These are phyloP conservation scores for Lentinula lateritia DNA, from an alignment of 768 basidiomycete genomes.

Conservation along the genomic window DNA sequence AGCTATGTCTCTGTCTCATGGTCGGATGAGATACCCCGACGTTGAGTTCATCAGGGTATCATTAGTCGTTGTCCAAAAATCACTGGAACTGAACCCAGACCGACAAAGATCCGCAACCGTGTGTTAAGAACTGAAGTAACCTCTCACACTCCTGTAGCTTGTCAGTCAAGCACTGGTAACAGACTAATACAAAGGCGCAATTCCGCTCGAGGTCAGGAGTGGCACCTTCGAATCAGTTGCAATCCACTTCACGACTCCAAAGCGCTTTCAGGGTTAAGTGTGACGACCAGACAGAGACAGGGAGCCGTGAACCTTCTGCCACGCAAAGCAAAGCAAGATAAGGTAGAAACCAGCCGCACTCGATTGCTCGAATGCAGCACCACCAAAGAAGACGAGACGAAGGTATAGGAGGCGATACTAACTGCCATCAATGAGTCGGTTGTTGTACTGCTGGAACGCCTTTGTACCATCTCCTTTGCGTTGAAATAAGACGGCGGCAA, in stretches of 20 bases:
- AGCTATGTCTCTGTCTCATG: constrained; percentile 34
- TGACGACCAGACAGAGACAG: constrained; percentile 33
- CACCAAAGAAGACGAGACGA: constrained; percentile 33
- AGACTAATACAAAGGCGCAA: not conserved
- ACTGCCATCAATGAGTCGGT: constrained; percentile 99
- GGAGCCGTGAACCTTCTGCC: constrained; percentile 34
- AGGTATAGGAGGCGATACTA: constrained; percentile 69
- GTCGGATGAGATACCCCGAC: not conserved
- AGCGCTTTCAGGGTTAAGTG: not conserved
- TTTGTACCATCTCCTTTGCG: constrained; percentile 85
- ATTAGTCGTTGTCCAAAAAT: too few species aligned
- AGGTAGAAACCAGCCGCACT: constrained; percentile 5
- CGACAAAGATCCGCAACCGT: too few species aligned
- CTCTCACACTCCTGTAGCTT: not conserved
- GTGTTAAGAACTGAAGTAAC: too few species aligned
- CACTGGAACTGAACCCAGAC: too few species aligned
- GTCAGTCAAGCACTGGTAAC: not conserved
- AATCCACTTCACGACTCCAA: not conserved
- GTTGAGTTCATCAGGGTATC: not conserved
- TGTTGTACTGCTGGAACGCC: constrained; percentile 94
- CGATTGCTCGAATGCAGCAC: constrained; percentile 11
- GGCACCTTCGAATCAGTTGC: not conserved
- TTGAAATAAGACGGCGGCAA: constrained; percentile 81
- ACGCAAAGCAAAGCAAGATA: constrained; percentile 17
- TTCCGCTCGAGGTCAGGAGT: not conserved